Evolutionary conservation across 2,329 filamentous ascomycete genomes (phyloP), one percentile per base, ranked within the genome.

Genomic region (Cadophora sp.): DNA sequence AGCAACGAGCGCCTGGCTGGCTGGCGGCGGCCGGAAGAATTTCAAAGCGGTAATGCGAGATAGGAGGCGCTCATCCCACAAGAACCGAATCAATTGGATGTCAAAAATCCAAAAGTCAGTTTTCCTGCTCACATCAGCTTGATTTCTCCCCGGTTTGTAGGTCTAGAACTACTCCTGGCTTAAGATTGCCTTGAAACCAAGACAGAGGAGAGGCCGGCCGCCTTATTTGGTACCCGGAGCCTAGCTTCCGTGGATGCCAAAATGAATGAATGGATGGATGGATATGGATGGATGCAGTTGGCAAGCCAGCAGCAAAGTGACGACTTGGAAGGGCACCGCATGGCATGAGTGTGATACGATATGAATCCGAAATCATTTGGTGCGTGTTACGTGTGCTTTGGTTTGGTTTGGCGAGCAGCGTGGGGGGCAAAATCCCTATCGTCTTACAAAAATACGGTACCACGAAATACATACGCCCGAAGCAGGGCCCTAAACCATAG

Each of bases 41-140:
- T 62, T 64, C 18, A 66, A 64, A 60, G 59, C 39, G 61, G 66
- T 56, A 62, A 62, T 60, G 61, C 62, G 63, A 68, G 62, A 63
- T 60, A 62, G 47, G 48, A 63, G 9, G 45, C 20, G 45, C 20
- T 22, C n/a, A 20, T 20, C 2, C 14, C 36, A n/a, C 22, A 59
- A 59, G 20, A 24, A 24, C 30, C 9, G 11, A 41, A 41, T 39
- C 11, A 56, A 39, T 56, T 39, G 33, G 53, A 13, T 56, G 30
- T 20, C 53, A 36, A 55, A 36, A 27, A 7, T 18, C 51, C 27
- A 3, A 33, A 36, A 56, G 53, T 39, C n/a, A 7, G 7, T 27
- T 41, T 39, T 39, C 48, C 18, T 39, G 53, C 53, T 56, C 53
- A 56, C 33, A 33, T 56, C 53, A 56, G 53, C 53, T 13, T 56